Evolutionary conservation across 176 grass and related monocot species (phyloP), one percentile per base, ranked within the genome.

Genomic region (Oryza officinalis): DNA sequence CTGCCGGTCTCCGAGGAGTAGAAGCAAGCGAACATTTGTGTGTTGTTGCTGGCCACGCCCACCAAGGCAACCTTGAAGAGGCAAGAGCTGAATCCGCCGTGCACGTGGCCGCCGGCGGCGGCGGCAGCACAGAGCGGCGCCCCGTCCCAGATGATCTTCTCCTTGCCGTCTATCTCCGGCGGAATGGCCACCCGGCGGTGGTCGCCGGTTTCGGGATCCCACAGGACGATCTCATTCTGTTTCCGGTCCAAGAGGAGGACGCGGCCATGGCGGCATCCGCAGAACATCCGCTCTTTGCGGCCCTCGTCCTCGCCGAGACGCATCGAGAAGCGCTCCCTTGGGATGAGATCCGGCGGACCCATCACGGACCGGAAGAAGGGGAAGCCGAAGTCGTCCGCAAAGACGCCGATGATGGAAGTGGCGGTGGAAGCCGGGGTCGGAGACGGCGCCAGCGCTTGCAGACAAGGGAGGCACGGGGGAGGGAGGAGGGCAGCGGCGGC

Each of bases 21-120:
- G 46, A 49, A 0, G 46, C 46, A 49, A 4, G 46, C 14, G 14
- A 49, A 49, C 46, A 79, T 10, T 20, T 20, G 76, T 6, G 76
- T 66, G 40, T 46, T 5, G 41, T 79, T 22, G 15, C 1, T 65
- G 15, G 61, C 9, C 15, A 79, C 25, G 41, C 76, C 76, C 12
- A 79, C 76, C 38, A 79, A 0, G 76, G 27, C 76, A 14, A 79
- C 38, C 61, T 65, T 66, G 38, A 79, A 66, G 15, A 61, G 76
- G 26, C 61, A 79, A 17, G 61, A 79, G 26, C 61, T 2, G 76
- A 79, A 79, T 13, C 50, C 40, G 9, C 76, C 37, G 38, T 46
- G 76, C 4, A 65, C 76, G 38, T 79, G 61, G 38, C 61, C 40
- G 9, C 6, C 33, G 32, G 5, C 33, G 33, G 1, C 33, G 5